phyloP scores from a whole-genome alignment of 306 rosid genomes.

The Medicago arabica region DNA sequence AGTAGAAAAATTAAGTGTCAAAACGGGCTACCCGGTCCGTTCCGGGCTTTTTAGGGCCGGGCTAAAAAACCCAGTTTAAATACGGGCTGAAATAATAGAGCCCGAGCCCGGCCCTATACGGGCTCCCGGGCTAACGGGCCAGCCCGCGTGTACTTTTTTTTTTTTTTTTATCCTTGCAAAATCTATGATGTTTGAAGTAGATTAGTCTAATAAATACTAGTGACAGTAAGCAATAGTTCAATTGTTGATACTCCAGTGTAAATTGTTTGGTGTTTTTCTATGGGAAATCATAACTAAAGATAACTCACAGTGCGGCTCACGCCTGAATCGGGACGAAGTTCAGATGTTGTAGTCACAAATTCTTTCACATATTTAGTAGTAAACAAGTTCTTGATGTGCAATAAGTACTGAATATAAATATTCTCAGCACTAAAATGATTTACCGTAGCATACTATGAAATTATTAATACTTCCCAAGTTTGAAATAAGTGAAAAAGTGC shows the following conservation, averaged over 20 bases:
- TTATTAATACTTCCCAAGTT: neutral
- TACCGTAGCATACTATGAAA: neutral
- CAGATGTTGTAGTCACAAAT: conserved; percentile 71
- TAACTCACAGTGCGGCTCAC: conserved; percentile 87
- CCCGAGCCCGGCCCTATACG: too few species aligned
- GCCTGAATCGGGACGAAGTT: conserved; percentile 98
- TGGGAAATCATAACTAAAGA: conserved; percentile 34
- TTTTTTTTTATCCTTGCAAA: too few species aligned
- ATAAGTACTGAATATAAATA: conserved; percentile 48
- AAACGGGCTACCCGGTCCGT: too few species aligned
- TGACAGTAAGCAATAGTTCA: neutral
- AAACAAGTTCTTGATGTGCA: conserved; percentile 86
- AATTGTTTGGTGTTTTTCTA: conserved; percentile 40
- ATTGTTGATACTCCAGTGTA: conserved; percentile 19
- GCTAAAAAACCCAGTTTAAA: too few species aligned
- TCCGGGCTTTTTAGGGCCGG: too few species aligned
- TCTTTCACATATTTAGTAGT: conserved; percentile 91
- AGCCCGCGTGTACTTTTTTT: too few species aligned
- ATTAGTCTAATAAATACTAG: too few species aligned
- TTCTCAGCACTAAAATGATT: conserved; percentile 30
- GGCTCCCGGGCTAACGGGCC: too few species aligned
- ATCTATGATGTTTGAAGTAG: too few species aligned
- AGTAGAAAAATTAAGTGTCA: too few species aligned
- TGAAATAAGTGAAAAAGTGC: conserved; percentile 19
- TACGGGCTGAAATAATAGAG: too few species aligned